Conservation (phyloP, 352 stramenopile genomes). For the Phytophthora sp. region DNA sequence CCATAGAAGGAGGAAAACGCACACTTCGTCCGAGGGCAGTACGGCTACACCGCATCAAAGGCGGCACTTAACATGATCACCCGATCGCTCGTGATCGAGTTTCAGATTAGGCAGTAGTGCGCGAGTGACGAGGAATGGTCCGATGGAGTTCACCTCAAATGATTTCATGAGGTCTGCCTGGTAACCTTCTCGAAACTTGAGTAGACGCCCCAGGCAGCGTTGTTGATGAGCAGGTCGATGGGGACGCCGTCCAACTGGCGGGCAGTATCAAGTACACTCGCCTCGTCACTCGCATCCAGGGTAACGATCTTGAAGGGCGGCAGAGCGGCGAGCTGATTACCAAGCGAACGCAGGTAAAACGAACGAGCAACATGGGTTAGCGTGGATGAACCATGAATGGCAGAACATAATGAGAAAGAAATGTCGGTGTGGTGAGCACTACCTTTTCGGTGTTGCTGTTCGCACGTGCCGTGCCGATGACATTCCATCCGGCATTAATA, state of each 20-base stretch:
- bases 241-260: conserved; percentile 4
- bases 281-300: not conserved
- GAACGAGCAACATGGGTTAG: too few species aligned
- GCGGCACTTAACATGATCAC: too few species aligned
- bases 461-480: conserved; percentile 12
- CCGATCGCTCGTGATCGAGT: too few species aligned
- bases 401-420: too few species aligned
- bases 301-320: conserved; percentile 11
- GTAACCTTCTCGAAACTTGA: not conserved
- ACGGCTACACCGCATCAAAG: too few species aligned
- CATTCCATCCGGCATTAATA: conserved; percentile 8
- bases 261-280: not conserved
- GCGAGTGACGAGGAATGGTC: conserved; percentile 2
- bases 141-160: conserved; percentile 9
- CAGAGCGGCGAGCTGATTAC: conserved; percentile 4
- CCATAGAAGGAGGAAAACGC: too few species aligned
- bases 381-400: too few species aligned
- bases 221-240: conserved; percentile 20
- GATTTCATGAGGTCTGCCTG: conserved; percentile 6
- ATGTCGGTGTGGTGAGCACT: too few species aligned
- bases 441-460: conserved; percentile 10
- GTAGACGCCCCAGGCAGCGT: conserved; percentile 2
- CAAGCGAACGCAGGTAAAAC: too few species aligned
- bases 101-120: conserved; percentile 6
- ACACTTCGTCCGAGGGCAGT: too few species aligned